Conservation (phyloP, 352 stramenopile species). For the Phytophthora colocasiae region DNA sequence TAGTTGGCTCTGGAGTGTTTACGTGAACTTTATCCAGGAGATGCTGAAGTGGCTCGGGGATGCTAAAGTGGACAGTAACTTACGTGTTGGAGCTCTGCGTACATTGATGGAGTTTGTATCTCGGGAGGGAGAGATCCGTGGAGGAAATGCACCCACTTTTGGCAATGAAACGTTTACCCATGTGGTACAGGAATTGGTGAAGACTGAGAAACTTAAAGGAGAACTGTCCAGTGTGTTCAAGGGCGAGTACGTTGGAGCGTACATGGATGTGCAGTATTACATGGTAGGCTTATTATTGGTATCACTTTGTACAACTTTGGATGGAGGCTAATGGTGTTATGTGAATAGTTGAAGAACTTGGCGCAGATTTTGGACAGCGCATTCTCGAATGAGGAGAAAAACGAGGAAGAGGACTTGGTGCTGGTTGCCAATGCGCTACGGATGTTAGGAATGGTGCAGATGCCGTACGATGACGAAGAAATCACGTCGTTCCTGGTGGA, state of each 20-base stretch:
- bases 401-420: constrained; percentile 51
- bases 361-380: constrained; percentile 64
- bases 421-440: constrained; percentile 75
- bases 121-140: constrained; percentile 65
- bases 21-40: constrained; percentile 82
- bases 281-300: constrained; percentile 48
- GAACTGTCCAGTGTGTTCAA: constrained; percentile 87
- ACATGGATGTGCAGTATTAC: constrained; percentile 90
- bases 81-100: constrained; percentile 82
- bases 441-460: constrained; percentile 76
- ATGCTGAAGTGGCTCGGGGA: constrained; percentile 81
- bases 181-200: constrained; percentile 74
- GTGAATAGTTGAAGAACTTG: constrained; percentile 66
- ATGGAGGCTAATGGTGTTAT: constrained; percentile 8
- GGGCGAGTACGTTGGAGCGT: constrained; percentile 84
- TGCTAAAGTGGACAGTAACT: constrained; percentile 59
- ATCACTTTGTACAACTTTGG: not conserved
- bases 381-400: constrained; percentile 42
- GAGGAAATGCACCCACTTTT: constrained; percentile 47
- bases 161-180: constrained; percentile 88
- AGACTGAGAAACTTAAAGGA: constrained; percentile 77
- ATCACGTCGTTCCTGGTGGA: constrained; percentile 79
- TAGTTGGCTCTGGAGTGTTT: constrained; percentile 87
- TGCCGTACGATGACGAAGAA: constrained; percentile 67
- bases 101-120: constrained; percentile 92